These are phyloP conservation scores for Saccharomycopsis oosterbeekiorum DNA, from an alignment of 805 yeast genomes.

Conservation along the genomic window DNA sequence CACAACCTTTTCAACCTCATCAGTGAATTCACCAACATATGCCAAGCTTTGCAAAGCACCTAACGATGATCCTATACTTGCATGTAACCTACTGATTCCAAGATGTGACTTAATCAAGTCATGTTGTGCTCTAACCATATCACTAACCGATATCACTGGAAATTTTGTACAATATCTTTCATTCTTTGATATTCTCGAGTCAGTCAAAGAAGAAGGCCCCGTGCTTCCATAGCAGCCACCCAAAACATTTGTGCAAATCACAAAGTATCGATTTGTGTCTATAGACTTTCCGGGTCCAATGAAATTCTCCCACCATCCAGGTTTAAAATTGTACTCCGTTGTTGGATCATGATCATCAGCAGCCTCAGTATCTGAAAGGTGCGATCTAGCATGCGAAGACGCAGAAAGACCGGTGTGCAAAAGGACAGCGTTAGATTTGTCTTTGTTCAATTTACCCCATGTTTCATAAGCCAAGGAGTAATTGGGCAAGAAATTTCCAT, in stretches of 20 bases:
- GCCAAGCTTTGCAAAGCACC: conserved; percentile 99
- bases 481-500: conserved; percentile 68
- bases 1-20: conserved; percentile 60
- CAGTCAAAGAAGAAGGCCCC: conserved; percentile 81
- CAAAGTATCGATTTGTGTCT: conserved; percentile 74
- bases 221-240: conserved; percentile 96
- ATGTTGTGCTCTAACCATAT: conserved; percentile 86
- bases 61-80: conserved; percentile 86
- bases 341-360: neutral
- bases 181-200: conserved; percentile 25
- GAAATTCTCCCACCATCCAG: conserved; percentile 96
- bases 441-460: conserved; percentile 69
- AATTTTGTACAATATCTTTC: conserved; percentile 75
- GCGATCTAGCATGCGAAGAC: conserved; percentile 87
- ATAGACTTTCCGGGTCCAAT: conserved; percentile 69
- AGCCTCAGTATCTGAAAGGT: conserved; percentile 43
- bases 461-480: conserved; percentile 85
- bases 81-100: conserved; percentile 55
- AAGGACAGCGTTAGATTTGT: conserved; percentile 61
- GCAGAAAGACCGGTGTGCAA: conserved; percentile 90
- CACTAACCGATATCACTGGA: conserved; percentile 77
- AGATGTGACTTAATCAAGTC: conserved; percentile 53
- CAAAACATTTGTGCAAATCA: conserved; percentile 82
- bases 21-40: conserved; percentile 74
- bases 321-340: conserved; percentile 25